phyloP scores from a whole-genome alignment of 768 basidiomycete species.

The Jaapia argillacea region DNA sequence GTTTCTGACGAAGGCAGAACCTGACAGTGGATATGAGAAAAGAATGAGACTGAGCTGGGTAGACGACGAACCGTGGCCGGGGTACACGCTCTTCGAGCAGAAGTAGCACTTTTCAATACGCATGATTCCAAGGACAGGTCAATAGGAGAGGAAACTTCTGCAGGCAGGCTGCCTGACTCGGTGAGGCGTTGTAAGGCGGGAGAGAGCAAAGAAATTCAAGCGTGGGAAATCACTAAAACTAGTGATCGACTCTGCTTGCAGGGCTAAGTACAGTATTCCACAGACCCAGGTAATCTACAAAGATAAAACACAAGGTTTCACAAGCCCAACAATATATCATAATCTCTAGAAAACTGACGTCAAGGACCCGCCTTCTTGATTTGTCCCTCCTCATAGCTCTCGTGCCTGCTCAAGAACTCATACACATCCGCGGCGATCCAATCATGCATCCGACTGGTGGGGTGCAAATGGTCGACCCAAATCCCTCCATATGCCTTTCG shows the following conservation, averaged over 20 bases:
- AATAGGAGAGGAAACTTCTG: too few relatives aligned
- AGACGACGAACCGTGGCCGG: conserved; percentile 69
- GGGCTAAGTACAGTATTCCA: not conserved
- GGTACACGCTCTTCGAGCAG: conserved; percentile 94
- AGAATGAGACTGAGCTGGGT: not conserved
- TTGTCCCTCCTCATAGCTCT: not conserved
- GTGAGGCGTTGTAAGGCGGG: not conserved
- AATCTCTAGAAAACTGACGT: too few relatives aligned
- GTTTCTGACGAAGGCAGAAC: conserved; percentile 94
- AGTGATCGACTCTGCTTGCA: not conserved
- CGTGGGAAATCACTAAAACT: not conserved
- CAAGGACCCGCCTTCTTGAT: too few relatives aligned
- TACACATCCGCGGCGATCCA: conserved; percentile 34
- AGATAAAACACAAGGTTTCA: not conserved
- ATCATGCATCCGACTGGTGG: conserved; percentile 39
- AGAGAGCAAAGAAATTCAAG: not conserved
- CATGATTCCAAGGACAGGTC: conserved; percentile 44
- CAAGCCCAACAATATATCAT: too few relatives aligned
- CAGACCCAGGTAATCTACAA: not conserved
- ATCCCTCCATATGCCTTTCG: conserved; percentile 26
- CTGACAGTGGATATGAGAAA: conserved; percentile 24
- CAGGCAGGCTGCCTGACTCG: too few relatives aligned
- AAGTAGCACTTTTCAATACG: conserved; percentile 98
- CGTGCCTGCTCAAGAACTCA: conserved; percentile 21
- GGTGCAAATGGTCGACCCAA: conserved; percentile 46